Evolutionary conservation across 2,329 filamentous ascomycete species (phyloP), one percentile per base, ranked within the genome.

Genomic region (Aureobasidium sp.): DNA sequence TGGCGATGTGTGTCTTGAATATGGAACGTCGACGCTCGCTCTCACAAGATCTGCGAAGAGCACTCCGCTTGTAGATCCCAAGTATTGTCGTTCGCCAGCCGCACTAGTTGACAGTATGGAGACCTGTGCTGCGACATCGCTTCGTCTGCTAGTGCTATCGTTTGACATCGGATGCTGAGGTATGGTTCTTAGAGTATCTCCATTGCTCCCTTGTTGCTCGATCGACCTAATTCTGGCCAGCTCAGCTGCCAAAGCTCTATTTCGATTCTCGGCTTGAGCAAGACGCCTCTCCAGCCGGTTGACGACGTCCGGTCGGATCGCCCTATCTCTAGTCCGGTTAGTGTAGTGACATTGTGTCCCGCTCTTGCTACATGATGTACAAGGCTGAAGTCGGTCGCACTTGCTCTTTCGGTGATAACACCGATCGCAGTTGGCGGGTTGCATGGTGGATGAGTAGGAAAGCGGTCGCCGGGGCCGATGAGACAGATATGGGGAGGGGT

Each of bases 11-110:
- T 63, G 46, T 8, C 66, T 47, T 10, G 66, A 65, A 3, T 57
- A 48, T 13, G 61, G 41, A 0, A 51, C 24, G 41, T 67, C 63
- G 17, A 67, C 59, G 51, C 67, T 67, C 1, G 71, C 68, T 36
- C 73, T 72, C 4, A 78, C 69, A 0, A 79, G 65, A 63, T 75
- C 76, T 2, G 77, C 77, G 34, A 79, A 76, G 0, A 78, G 67
- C 7, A 79, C 65, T 0, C 75, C 75, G 56, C 73, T 75, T 0
- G 75, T 72, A 15, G 70, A 77, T 5, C 77, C 77, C 20, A 79
- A 67, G 56, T 76, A 79, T 20, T 77, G 73, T 43, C 72, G 71
- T 4, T 77, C 76, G 0, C 77, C 77, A 8, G 76, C 77, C 5
- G 75, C 76, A 39, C 71, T 76, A 17, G 75, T 69, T 7, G 75